These are phyloP conservation scores for Alternaria sp. DNA, from an alignment of 2,329 filamentous ascomycete species.

Conservation along the genomic window DNA sequence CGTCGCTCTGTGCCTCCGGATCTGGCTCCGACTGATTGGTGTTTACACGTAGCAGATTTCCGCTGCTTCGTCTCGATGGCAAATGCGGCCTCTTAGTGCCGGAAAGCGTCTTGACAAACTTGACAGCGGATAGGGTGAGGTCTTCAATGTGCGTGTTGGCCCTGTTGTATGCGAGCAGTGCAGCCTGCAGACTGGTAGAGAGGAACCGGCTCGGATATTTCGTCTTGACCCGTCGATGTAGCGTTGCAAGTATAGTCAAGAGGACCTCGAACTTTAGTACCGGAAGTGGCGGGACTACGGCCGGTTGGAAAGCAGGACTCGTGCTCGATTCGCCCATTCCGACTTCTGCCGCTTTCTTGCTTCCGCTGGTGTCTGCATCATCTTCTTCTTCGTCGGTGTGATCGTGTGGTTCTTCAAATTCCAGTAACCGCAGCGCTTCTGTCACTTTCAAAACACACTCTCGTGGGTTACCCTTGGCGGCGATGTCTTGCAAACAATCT, in stretches of 20 bases:
- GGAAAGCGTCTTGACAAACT: constrained; percentile 72
- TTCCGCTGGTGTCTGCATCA: constrained; percentile 24
- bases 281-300: constrained; percentile 48
- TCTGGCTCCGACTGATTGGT: constrained; percentile 56
- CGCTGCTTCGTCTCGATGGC: constrained; percentile 63
- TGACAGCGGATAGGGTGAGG: constrained; percentile 72
- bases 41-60: constrained; percentile 48
- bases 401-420: constrained; percentile 59
- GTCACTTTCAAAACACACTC: constrained; percentile 84
- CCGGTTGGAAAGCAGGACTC: constrained; percentile 31
- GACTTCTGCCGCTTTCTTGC: constrained; percentile 29
- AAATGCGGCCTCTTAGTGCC: constrained; percentile 70
- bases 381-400: constrained; percentile 57
- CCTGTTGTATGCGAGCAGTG: constrained; percentile 70
- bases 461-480: constrained; percentile 77
- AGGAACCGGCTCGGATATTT: constrained; percentile 81
- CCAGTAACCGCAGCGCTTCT: constrained; percentile 70
- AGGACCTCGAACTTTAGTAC: constrained; percentile 70
- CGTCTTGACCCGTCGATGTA: constrained; percentile 77
- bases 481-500: constrained; percentile 74
- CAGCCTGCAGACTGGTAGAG: constrained; percentile 75
- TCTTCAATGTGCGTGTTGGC: constrained; percentile 64
- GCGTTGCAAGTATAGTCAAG: constrained; percentile 72
- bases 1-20: constrained; percentile 60
- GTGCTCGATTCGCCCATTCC: constrained; percentile 41